phyloP scores from a whole-genome alignment of 768 basidiomycete genomes.

The Lactarius vividus region DNA sequence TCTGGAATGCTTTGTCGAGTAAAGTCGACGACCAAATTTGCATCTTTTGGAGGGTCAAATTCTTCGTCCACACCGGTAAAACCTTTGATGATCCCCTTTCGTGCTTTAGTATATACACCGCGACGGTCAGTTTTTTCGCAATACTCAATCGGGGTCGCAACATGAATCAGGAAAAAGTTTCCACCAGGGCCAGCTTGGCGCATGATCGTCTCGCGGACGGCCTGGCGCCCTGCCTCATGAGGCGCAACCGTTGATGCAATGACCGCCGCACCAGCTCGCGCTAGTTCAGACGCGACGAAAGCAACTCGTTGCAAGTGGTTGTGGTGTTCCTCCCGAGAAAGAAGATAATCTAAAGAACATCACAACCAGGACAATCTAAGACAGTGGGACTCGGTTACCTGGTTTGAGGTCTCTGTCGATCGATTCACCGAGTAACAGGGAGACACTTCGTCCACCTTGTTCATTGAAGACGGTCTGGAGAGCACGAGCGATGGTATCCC shows the following conservation, averaged over 20 bases:
- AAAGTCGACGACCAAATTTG: conserved; percentile 81
- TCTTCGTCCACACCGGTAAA: conserved; percentile 85
- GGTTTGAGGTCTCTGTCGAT: conserved; percentile 66
- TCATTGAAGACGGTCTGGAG: conserved; percentile 91
- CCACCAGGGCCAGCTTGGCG: conserved; percentile 78
- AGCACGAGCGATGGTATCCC: conserved; percentile 88
- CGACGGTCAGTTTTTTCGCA: conserved; percentile 88
- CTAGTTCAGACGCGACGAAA: conserved; percentile 88
- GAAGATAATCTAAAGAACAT: conserved; percentile 54
- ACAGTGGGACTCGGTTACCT: conserved; percentile 38
- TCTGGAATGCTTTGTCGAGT: conserved; percentile 81
- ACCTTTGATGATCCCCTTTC: conserved; percentile 78
- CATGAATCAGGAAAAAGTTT: conserved; percentile 94
- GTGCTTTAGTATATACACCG: conserved; percentile 79
- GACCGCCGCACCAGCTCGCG: conserved; percentile 94
- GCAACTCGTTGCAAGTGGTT: conserved; percentile 81
- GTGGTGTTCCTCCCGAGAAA: conserved; percentile 77
- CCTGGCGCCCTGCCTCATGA: conserved; percentile 72
- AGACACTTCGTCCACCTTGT: conserved; percentile 93
- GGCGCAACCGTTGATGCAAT: conserved; percentile 90
- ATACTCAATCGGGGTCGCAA: conserved; percentile 86
- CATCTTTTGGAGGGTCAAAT: conserved; percentile 78
- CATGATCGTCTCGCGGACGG: conserved; percentile 68
- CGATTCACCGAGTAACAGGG: conserved; percentile 88
- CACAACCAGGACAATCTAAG: not conserved